phyloP scores from a whole-genome alignment of 768 basidiomycete species.

The Tricholoma terreum region DNA sequence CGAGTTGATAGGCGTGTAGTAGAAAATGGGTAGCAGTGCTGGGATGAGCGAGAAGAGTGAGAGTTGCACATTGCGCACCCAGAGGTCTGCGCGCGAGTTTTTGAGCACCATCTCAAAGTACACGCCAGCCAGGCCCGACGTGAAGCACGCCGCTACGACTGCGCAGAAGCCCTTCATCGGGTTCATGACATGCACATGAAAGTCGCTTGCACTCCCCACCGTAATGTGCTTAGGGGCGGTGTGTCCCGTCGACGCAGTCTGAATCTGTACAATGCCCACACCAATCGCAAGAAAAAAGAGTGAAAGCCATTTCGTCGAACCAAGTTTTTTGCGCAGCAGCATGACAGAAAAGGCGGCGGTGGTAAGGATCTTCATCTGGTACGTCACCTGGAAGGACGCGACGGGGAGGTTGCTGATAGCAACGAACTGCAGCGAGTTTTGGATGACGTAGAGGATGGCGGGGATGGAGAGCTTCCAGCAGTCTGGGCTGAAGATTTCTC shows the following conservation, averaged over 20 bases:
- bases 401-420: constrained; percentile 94
- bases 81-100: constrained; percentile 77
- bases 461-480: constrained; percentile 99
- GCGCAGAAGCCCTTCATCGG: constrained; percentile 81
- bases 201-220: constrained; percentile 70
- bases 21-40: constrained; percentile 79
- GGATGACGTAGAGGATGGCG: constrained; percentile 91
- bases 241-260: constrained; percentile 46
- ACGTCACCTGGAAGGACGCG: constrained; percentile 96
- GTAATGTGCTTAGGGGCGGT: constrained; percentile 31
- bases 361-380: constrained; percentile 98
- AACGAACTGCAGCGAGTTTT: constrained; percentile 96
- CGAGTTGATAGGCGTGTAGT: constrained; percentile 40
- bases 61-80: constrained; percentile 89
- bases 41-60: constrained; percentile 89
- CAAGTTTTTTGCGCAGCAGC: constrained; percentile 73
- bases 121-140: constrained; percentile 86
- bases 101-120: constrained; percentile 96
- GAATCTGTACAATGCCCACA: constrained; percentile 93
- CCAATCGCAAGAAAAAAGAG: constrained; percentile 88
- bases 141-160: constrained; percentile 83
- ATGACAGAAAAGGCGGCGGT: constrained; percentile 91
- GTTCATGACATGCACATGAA: constrained; percentile 73
- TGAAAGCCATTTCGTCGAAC: constrained; percentile 78
- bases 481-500: constrained; percentile 83